Percentiles rank a stretch among this genome's conserved stretches.
phyloP scores from a whole-genome alignment of 345 rosid genomes.

The Eutrema heterophyllum region DNA sequence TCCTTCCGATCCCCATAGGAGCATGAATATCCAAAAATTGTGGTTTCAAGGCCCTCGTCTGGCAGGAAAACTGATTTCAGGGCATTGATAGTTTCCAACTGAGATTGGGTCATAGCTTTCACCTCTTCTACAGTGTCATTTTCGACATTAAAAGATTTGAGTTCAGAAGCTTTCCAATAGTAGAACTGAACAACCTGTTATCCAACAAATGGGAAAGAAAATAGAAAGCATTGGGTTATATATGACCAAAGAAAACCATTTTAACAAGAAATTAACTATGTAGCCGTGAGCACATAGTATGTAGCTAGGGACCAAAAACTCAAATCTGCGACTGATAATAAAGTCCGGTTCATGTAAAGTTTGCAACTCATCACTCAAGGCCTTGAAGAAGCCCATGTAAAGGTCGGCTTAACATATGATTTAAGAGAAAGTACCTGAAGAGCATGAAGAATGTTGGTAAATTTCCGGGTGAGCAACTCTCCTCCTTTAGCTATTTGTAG shows the following conservation, averaged over 20 bases:
- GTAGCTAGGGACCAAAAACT: background rate
- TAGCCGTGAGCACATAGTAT: background rate
- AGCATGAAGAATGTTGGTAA: slow-evolving; percentile 61
- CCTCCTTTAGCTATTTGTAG: slow-evolving; percentile 56
- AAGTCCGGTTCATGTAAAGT: too few relatives aligned
- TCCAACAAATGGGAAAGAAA: background rate
- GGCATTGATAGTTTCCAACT: slow-evolving; percentile 33
- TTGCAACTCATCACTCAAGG: background rate
- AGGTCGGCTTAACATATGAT: background rate
- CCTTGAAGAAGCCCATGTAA: background rate
- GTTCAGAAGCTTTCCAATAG: slow-evolving; percentile 47
- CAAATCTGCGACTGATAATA: too few relatives aligned
- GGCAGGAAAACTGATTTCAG: slow-evolving; percentile 35
- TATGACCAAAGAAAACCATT: background rate
- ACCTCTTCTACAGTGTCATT: slow-evolving; percentile 18
- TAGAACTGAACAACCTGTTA: slow-evolving; percentile 63
- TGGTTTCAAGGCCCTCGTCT: slow-evolving; percentile 39
- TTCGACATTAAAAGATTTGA: slow-evolving; percentile 1
- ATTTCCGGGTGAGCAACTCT: slow-evolving; percentile 39
- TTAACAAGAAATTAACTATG: background rate
- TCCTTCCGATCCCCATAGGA: background rate
- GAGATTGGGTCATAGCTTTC: slow-evolving; percentile 36
- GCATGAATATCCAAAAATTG: slow-evolving; percentile 16
- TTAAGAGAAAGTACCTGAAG: slow-evolving; percentile 59
- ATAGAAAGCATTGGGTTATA: background rate